phyloP scores from a whole-genome alignment of 2,329 filamentous ascomycete genomes.

The Penicillium sp. region DNA sequence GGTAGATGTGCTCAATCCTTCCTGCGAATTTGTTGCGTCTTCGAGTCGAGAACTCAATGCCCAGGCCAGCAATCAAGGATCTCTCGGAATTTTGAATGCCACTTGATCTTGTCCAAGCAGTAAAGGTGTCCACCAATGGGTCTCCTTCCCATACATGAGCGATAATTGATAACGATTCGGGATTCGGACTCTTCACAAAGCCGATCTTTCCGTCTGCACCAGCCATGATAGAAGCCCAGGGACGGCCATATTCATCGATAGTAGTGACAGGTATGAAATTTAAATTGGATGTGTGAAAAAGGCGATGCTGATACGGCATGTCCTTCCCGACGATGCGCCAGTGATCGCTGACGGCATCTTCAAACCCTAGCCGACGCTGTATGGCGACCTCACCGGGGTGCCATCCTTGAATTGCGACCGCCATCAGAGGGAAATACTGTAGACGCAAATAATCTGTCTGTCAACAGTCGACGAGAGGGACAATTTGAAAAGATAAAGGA shows the following conservation, averaged over 20 bases:
- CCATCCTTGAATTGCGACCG: conserved; percentile 21
- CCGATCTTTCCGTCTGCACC: conserved; percentile 18
- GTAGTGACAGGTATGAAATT: conserved; percentile 23
- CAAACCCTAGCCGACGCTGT: conserved; percentile 22
- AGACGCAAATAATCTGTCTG: background rate
- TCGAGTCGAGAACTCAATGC: conserved; percentile 25
- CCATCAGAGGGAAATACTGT: conserved; percentile 3
- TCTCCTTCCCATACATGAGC: conserved; percentile 15
- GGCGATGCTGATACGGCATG: conserved; percentile 25
- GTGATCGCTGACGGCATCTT: conserved; percentile 16
- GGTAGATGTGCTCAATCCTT: conserved; percentile 6
- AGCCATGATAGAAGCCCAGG: conserved; percentile 24
- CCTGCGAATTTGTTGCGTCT: conserved; percentile 27
- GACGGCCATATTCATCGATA: conserved; percentile 21
- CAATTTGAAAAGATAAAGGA: too few relatives aligned
- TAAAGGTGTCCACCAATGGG: conserved; percentile 9
- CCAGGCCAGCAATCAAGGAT: conserved; percentile 21
- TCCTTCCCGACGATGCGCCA: conserved; percentile 11
- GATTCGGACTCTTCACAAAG: conserved; percentile 19
- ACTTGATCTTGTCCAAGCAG: background rate
- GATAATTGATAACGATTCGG: conserved; percentile 2
- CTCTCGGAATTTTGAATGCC: background rate
- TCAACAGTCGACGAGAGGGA: too few relatives aligned
- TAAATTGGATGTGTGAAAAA: conserved; percentile 25
- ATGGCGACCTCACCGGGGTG: conserved; percentile 24